Percentiles rank a stretch among this genome's conserved stretches.
These are phyloP conservation scores for Pythium oligandrum DNA, from an alignment of 352 stramenopile genomes.

Conservation along the genomic window DNA sequence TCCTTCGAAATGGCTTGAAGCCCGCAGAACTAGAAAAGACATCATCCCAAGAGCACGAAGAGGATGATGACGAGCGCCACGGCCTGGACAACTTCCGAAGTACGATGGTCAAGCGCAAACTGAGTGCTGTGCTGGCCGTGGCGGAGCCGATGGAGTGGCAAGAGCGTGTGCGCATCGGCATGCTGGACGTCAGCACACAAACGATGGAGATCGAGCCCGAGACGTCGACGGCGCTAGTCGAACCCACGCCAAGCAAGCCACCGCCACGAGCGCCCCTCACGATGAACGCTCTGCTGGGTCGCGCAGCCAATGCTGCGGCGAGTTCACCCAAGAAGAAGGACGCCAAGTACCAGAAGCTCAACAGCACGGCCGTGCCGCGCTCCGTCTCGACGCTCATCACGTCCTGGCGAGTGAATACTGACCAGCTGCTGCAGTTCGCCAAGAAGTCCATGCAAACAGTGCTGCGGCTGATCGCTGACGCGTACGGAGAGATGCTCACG, in stretches of 20 bases:
- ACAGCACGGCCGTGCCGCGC: constrained; percentile 53
- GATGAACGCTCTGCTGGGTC: constrained; percentile 41
- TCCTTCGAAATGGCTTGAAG: constrained; percentile 21
- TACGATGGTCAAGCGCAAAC: constrained; percentile 23
- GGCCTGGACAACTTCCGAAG: background rate
- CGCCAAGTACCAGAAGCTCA: constrained; percentile 69
- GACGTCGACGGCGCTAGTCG: background rate
- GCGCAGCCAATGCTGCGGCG: background rate
- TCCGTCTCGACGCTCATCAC: constrained; percentile 64
- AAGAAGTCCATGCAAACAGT: constrained; percentile 71
- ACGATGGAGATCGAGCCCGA: constrained; percentile 27
- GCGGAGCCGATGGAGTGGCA: constrained; percentile 65
- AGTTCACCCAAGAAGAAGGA: constrained; percentile 38
- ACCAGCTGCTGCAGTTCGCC: constrained; percentile 71
- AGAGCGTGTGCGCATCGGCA: constrained; percentile 43
- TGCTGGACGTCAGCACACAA: constrained; percentile 43
- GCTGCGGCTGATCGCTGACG: constrained; percentile 64
- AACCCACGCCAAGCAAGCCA: constrained; percentile 13
- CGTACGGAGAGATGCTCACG: constrained; percentile 69
- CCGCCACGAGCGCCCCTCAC: constrained; percentile 32
- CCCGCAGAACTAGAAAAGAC: background rate
- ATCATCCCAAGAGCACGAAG: background rate
- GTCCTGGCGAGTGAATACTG: constrained; percentile 79
- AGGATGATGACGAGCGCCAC: constrained; percentile 1
- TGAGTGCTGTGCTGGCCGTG: constrained; percentile 52